phyloP scores from a whole-genome alignment of 495 filamentous ascomycete species.

The Parathielavia hyrcaniae region DNA sequence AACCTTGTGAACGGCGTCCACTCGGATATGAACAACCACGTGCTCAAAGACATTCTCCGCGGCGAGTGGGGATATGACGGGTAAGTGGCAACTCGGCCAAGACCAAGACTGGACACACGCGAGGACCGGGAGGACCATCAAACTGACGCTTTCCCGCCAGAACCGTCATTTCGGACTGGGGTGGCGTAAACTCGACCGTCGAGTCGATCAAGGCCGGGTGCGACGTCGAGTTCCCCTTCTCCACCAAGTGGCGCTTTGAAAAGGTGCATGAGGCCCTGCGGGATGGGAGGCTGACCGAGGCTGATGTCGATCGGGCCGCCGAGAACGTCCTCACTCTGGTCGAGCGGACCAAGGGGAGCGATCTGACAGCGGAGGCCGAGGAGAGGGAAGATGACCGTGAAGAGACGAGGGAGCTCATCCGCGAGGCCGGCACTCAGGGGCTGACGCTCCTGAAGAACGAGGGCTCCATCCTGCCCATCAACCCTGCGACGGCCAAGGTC shows the following conservation, averaged over 20 bases:
- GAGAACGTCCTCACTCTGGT: slow-evolving; percentile 64
- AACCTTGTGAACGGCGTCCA: slow-evolving; percentile 77
- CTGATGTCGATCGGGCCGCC: slow-evolving; percentile 46
- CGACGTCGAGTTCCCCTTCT: slow-evolving; percentile 75
- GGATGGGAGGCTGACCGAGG: slow-evolving; percentile 50
- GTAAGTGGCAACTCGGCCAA: slow-evolving; percentile 34
- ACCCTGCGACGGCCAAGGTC: slow-evolving; percentile 53
- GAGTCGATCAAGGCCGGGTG: slow-evolving; percentile 67
- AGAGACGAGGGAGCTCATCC: slow-evolving; percentile 61
- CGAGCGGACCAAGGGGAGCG: slow-evolving; percentile 55
- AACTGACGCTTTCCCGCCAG: slow-evolving; percentile 36
- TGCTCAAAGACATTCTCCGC: slow-evolving; percentile 66
- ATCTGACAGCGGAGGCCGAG: slow-evolving; percentile 53
- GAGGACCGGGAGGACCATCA: slow-evolving; percentile 1
- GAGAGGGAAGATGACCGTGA: slow-evolving; percentile 60
- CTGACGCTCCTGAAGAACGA: slow-evolving; percentile 78
- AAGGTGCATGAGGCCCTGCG: slow-evolving; percentile 58
- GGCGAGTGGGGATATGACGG: slow-evolving; percentile 72
- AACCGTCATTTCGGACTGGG: slow-evolving; percentile 70
- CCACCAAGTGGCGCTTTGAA: slow-evolving; percentile 62
- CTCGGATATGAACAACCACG: slow-evolving; percentile 64
- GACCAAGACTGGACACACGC: slow-evolving; percentile 3
- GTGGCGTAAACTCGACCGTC: slow-evolving; percentile 60
- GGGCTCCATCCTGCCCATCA: slow-evolving; percentile 58
- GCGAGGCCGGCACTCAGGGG: slow-evolving; percentile 63